These are phyloP conservation scores for Microdochium trichocladiopsis DNA, from an alignment of 2,329 filamentous ascomycete species.

Conservation along the genomic window DNA sequence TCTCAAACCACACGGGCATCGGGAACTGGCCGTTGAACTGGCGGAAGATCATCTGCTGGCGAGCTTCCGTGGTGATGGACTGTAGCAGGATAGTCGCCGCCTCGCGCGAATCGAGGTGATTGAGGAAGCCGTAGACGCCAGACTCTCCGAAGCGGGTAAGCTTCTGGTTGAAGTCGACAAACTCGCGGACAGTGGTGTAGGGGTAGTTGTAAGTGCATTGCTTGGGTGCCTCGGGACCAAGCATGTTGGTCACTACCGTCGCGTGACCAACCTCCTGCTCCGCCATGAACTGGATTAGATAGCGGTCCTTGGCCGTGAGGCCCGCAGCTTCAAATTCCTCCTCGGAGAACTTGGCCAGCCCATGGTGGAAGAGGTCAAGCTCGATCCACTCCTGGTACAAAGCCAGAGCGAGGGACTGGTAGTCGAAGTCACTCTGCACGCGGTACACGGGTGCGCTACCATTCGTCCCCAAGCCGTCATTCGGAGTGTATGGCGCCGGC, in stretches of 20 bases:
- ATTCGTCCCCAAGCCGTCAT: conserved; percentile 70
- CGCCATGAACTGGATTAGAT: conserved; percentile 68
- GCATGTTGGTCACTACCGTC: conserved; percentile 70
- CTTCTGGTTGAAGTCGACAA: conserved; percentile 78
- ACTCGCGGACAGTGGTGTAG: conserved; percentile 66
- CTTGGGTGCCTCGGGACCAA: conserved; percentile 60
- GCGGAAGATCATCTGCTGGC: conserved; percentile 79
- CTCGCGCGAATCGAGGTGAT: conserved; percentile 69
- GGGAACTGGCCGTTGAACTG: conserved; percentile 75
- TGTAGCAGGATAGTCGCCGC: conserved; percentile 67
- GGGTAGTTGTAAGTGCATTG: conserved; percentile 83
- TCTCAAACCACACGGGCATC: conserved; percentile 77
- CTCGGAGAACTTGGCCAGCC: conserved; percentile 60
- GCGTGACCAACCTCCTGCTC: conserved; percentile 73
- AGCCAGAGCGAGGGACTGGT: conserved; percentile 65
- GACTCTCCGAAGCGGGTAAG: conserved; percentile 76
- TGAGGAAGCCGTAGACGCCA: conserved; percentile 74
- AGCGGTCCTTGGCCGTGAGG: conserved; percentile 61
- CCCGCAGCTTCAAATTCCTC: conserved; percentile 64
- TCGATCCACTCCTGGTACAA: conserved; percentile 83
- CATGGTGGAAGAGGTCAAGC: conserved; percentile 74
- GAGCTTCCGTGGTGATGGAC: conserved; percentile 70
- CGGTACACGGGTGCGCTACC: conserved; percentile 71
- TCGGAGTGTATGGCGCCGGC: conserved; percentile 66
- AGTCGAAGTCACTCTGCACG: conserved; percentile 77